These are phyloP conservation scores for Globisporangium orthogonon DNA, from an alignment of 352 stramenopile species.

Conservation along the genomic window DNA sequence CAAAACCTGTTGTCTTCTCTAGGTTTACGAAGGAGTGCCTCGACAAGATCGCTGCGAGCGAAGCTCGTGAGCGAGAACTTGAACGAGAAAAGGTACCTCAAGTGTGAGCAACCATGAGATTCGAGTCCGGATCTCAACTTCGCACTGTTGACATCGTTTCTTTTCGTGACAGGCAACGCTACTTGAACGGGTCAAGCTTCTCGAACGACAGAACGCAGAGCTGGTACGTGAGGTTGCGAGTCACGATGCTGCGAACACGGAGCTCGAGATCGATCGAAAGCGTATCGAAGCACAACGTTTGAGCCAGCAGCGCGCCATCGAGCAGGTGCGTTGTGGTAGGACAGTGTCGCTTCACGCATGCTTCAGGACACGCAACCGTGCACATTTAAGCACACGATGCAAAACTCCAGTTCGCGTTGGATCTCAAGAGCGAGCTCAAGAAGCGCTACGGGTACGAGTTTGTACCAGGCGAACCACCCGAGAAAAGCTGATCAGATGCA, in stretches of 20 bases:
- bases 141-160: background rate
- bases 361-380: background rate
- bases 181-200: constrained; percentile 16
- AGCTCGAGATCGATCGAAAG: constrained; percentile 2
- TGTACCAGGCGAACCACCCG: background rate
- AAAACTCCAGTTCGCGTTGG: constrained; percentile 30
- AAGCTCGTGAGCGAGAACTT: constrained; percentile 23
- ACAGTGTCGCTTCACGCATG: background rate
- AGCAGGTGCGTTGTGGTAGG: constrained; percentile 5
- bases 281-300: constrained; percentile 3
- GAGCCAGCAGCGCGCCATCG: constrained; percentile 5
- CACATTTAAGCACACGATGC: background rate
- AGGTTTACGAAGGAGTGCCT: constrained; percentile 32
- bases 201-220: constrained; percentile 20
- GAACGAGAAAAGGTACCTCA: constrained; percentile 26
- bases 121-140: background rate
- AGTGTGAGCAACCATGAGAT: background rate
- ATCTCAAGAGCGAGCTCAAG: constrained; percentile 41
- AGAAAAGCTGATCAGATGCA: no score
- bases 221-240: constrained; percentile 14
- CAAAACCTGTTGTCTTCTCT: background rate
- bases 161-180: constrained; percentile 13
- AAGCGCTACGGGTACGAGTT: constrained; percentile 50
- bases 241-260: constrained; percentile 13
- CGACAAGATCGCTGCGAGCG: constrained; percentile 27